phyloP scores from a whole-genome alignment of 2,329 filamentous ascomycete species.

The Capronia epimyces region DNA sequence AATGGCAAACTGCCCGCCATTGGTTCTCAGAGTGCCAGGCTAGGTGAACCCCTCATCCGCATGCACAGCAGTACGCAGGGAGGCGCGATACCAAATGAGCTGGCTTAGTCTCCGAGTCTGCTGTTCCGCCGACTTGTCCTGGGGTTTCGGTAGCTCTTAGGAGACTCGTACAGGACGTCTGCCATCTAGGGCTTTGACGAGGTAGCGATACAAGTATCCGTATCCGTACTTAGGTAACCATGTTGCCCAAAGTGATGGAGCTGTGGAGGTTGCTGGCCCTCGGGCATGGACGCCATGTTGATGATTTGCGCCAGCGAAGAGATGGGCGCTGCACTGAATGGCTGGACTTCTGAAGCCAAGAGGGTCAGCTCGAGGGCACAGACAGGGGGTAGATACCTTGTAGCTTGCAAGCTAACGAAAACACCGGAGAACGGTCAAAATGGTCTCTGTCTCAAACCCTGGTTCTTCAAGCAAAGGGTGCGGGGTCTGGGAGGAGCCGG shows the following conservation, averaged over 20 bases:
- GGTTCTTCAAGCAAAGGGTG: background rate
- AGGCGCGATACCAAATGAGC: too few species aligned
- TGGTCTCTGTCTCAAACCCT: background rate
- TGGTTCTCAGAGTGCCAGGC: too few species aligned
- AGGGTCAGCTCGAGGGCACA: background rate
- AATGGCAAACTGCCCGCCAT: too few species aligned
- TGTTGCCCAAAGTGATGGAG: background rate
- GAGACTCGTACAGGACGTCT: too few species aligned
- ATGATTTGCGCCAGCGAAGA: slow-evolving; percentile 1
- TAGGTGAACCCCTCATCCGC: too few species aligned
- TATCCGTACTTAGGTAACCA: too few species aligned
- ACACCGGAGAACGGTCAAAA: background rate
- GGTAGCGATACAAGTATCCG: background rate
- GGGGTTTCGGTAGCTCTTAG: background rate
- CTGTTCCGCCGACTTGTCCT: background rate
- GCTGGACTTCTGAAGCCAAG: background rate
- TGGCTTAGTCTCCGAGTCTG: too few species aligned
- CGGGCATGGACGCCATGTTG: background rate
- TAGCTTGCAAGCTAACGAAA: background rate
- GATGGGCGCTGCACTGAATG: background rate
- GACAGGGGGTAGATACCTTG: background rate
- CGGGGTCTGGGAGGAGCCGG: background rate
- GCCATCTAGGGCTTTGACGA: background rate
- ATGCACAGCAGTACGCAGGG: too few species aligned
- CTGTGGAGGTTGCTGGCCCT: background rate